Percentiles rank a stretch among this genome's conserved stretches.
These are phyloP conservation scores for Polymyxa betae DNA, from an alignment of 208 protist species.

Conservation along the genomic window DNA sequence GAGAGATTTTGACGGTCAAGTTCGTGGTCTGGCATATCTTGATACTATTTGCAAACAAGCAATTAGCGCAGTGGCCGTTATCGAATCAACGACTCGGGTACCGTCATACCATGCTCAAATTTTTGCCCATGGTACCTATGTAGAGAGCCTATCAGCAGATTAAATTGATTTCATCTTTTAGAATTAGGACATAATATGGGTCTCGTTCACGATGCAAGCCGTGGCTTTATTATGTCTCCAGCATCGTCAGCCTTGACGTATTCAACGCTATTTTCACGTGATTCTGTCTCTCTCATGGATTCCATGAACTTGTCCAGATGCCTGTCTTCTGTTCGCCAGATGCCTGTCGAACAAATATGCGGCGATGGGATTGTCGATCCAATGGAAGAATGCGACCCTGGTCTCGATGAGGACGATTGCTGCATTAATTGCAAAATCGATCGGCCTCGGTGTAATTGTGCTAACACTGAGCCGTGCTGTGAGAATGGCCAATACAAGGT, in stretches of 20 bases:
- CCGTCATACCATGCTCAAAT: constrained; percentile 40
- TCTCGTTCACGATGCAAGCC: background rate
- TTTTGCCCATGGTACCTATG: constrained; percentile 6
- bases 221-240: constrained; percentile 22
- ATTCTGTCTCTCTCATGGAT: background rate
- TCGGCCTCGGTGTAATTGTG: background rate
- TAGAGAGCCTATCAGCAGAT: background rate
- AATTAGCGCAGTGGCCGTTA: background rate
- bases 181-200: constrained; percentile 41
- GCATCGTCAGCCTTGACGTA: background rate
- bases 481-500: constrained; percentile 11
- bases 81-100: constrained; percentile 10
- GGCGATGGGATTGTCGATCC: constrained; percentile 46
- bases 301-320: background rate
- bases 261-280: background rate
- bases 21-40: background rate
- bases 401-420: background rate
- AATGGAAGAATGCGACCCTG: constrained; percentile 37
- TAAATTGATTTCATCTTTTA: background rate
- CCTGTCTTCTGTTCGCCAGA: background rate
- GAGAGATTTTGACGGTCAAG: background rate
- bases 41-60: background rate
- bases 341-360: background rate
- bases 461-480: constrained; percentile 23
- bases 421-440: background rate